Conservation (phyloP, 2,329 filamentous ascomycete genomes). For the Thyridium curvatum region DNA sequence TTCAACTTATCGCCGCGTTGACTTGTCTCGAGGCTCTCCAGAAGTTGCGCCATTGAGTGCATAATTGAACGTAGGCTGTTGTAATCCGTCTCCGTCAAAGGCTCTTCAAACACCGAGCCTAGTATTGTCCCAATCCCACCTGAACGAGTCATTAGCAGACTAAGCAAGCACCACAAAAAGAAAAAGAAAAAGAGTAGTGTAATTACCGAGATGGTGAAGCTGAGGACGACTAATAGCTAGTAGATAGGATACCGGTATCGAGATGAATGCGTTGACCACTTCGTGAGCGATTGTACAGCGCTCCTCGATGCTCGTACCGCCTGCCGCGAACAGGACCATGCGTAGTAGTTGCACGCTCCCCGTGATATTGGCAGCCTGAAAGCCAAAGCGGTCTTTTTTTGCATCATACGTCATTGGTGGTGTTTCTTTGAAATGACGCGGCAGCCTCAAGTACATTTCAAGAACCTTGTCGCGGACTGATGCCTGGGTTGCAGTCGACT, state of each 20-base stretch:
- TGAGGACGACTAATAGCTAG: constrained; percentile 24
- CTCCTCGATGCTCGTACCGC: constrained; percentile 17
- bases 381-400: constrained; percentile 22
- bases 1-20: no score
- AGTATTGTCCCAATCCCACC: constrained; percentile 24
- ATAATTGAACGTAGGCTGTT: constrained; percentile 18
- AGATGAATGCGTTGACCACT: constrained; percentile 18
- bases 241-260: constrained; percentile 18
- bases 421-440: constrained; percentile 19
- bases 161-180: no score
- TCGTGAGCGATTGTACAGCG: constrained; percentile 21
- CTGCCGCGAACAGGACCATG: constrained; percentile 21
- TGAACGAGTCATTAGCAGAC: no score
- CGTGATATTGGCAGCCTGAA: constrained; percentile 28
- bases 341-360: constrained; percentile 24
- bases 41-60: constrained; percentile 21
- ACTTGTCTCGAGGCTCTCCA: constrained; percentile 13
- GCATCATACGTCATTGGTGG: constrained; percentile 16
- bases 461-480: constrained; percentile 11
- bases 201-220: constrained; percentile 20
- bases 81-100: constrained; percentile 19
- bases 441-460: constrained; percentile 18
- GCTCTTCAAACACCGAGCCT: constrained; percentile 23
- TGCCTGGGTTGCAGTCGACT: constrained; percentile 8
- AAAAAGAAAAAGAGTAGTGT: no score